Evolutionary conservation across 73 alveolate genomes (phyloP).

Genomic region (Stentor coeruleus): DNA sequence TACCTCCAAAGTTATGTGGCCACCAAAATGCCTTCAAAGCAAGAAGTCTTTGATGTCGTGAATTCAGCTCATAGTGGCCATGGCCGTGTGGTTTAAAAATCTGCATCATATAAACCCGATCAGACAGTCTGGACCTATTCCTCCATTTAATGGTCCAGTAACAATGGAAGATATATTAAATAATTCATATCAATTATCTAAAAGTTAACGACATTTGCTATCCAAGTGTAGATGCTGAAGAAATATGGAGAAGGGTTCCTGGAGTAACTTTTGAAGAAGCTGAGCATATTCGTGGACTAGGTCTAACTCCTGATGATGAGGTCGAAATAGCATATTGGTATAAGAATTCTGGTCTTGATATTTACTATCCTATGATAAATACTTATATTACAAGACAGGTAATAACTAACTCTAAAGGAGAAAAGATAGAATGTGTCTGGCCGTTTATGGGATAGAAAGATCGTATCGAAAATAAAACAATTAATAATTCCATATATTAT

Average conservation of each 20-base stretch:
- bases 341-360: conserved; percentile 77
- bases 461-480: conserved; percentile 55
- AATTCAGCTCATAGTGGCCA: conserved; percentile 61
- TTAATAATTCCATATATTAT: no score
- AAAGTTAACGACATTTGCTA: conserved; percentile 65
- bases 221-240: conserved; percentile 75
- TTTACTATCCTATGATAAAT: conserved; percentile 70
- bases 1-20: conserved; percentile 61
- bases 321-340: conserved; percentile 78
- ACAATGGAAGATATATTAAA: conserved; percentile 35
- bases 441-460: conserved; percentile 80
- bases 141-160: conserved; percentile 83
- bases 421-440: conserved; percentile 87
- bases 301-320: conserved; percentile 86
- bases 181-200: conserved; percentile 56
- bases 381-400: conserved; percentile 84
- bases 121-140: conserved; percentile 89
- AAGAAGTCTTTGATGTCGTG: conserved; percentile 69
- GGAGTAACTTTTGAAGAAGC: conserved; percentile 88
- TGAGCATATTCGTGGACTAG: conserved; percentile 61
- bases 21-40: conserved; percentile 69
- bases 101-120: conserved; percentile 88
- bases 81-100: conserved; percentile 69
- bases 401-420: conserved; percentile 89
- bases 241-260: conserved; percentile 91